phyloP scores from a whole-genome alignment of 2,329 filamentous ascomycete species.

The Ophiostoma ulmi region DNA sequence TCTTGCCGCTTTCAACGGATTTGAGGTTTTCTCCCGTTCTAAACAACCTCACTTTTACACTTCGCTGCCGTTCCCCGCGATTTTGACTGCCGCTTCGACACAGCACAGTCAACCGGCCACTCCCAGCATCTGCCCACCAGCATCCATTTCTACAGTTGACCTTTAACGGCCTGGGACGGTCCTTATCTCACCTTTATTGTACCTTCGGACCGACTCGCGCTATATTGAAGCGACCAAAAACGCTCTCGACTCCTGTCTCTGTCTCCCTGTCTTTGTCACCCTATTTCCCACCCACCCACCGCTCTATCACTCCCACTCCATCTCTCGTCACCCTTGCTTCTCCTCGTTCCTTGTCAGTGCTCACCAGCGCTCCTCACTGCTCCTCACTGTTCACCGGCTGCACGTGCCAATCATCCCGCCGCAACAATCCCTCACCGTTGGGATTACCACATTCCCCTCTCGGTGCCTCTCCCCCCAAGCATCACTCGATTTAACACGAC shows the following conservation, averaged over 20 bases:
- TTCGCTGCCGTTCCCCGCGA: background rate
- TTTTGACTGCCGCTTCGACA: background rate
- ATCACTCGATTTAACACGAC: background rate
- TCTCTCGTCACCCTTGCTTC: background rate
- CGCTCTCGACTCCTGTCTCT: background rate
- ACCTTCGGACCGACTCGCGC: slow-evolving; percentile 15
- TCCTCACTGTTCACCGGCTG: background rate
- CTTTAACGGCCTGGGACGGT: background rate
- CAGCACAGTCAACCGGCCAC: background rate
- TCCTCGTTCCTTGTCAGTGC: background rate
- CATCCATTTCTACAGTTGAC: slow-evolving; percentile 10
- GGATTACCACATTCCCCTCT: slow-evolving; percentile 5
- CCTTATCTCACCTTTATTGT: slow-evolving; percentile 17
- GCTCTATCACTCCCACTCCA: background rate
- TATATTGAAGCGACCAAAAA: background rate
- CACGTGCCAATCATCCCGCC: slow-evolving; percentile 1
- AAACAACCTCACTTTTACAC: background rate
- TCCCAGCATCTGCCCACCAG: background rate
- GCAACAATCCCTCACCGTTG: background rate
- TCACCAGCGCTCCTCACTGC: background rate
- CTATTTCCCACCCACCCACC: background rate
- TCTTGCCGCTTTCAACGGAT: background rate
- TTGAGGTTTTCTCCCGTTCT: background rate
- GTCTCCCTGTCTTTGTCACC: background rate
- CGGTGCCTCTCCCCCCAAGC: background rate